These are phyloP conservation scores for Peniophora sp. DNA, from an alignment of 1,284 basidiomycete species.

Conservation along the genomic window DNA sequence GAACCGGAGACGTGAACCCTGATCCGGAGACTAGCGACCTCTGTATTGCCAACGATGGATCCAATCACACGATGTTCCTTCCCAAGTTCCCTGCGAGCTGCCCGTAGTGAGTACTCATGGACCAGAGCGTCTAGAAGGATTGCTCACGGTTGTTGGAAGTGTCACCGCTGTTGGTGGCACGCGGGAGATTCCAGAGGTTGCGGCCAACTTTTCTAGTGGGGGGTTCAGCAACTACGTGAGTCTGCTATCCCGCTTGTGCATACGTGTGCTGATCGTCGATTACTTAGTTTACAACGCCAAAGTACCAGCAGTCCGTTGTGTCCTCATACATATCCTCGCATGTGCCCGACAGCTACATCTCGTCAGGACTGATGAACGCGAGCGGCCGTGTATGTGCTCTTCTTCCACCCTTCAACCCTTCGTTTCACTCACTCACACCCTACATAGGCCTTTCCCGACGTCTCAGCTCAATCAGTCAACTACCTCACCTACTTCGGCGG, in stretches of 20 bases:
- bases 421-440: conserved; percentile 2
- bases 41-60: conserved; percentile 56
- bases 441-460: conserved; percentile 47
- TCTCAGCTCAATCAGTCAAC: conserved; percentile 45
- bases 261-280: conserved; percentile 3
- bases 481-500: conserved; percentile 33
- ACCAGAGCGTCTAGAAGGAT: too few species aligned
- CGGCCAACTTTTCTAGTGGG: conserved; percentile 53
- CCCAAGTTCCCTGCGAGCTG: conserved; percentile 56
- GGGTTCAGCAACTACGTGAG: conserved; percentile 56
- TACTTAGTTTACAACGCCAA: conserved; percentile 43
- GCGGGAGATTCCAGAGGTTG: conserved; percentile 44
- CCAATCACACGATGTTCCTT: conserved; percentile 45
- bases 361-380: conserved; percentile 49
- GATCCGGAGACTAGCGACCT: conserved; percentile 35
- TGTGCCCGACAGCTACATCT: conserved; percentile 41
- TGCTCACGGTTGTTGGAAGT: conserved; percentile 16
- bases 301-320: conserved; percentile 43
- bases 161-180: conserved; percentile 60
- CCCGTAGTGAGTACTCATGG: conserved; percentile 29
- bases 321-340: conserved; percentile 34
- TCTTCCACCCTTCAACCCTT: conserved; percentile 1
- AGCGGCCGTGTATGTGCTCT: conserved; percentile 25
- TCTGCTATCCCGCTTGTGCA: not conserved
- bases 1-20: conserved; percentile 54